Conservation (phyloP, 2,329 filamentous ascomycete genomes). For the Aureobasidium sp. region DNA sequence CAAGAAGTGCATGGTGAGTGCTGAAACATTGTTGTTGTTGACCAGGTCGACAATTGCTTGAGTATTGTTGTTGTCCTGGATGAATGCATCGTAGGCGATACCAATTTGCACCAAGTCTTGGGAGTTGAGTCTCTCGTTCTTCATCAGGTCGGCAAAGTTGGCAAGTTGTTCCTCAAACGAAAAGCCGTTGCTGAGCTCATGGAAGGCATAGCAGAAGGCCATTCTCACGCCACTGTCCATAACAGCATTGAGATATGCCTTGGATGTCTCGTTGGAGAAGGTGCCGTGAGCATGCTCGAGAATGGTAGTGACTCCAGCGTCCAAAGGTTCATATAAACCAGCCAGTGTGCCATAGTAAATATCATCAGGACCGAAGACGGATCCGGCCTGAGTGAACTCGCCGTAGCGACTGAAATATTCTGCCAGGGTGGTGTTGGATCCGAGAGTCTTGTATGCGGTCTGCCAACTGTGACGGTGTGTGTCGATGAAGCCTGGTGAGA, state of each 20-base stretch:
- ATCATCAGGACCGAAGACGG: conserved; percentile 34
- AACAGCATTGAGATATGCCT: background rate
- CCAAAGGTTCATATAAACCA: conserved; percentile 44
- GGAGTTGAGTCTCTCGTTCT: background rate
- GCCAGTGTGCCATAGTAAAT: conserved; percentile 39
- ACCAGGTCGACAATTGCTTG: background rate
- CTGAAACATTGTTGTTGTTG: background rate
- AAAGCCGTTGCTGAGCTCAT: background rate
- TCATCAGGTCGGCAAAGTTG: background rate
- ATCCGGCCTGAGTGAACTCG: conserved; percentile 23
- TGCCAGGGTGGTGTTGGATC: conserved; percentile 42
- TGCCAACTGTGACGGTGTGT: conserved; percentile 46
- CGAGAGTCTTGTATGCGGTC: conserved; percentile 46
- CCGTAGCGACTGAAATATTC: conserved; percentile 41
- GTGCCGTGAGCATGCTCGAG: conserved; percentile 47
- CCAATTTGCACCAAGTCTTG: background rate
- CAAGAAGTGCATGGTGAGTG: background rate
- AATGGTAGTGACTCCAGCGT: conserved; percentile 45
- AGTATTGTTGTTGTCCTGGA: background rate
- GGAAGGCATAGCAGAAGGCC: conserved; percentile 32
- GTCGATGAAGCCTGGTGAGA: conserved; percentile 38
- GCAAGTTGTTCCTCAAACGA: background rate
- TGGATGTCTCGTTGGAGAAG: conserved; percentile 14
- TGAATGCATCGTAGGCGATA: background rate
- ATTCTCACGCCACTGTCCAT: conserved; percentile 16